Evolutionary conservation across 2,329 filamentous ascomycete genomes (phyloP).

Genomic region (Didymella exigua): DNA sequence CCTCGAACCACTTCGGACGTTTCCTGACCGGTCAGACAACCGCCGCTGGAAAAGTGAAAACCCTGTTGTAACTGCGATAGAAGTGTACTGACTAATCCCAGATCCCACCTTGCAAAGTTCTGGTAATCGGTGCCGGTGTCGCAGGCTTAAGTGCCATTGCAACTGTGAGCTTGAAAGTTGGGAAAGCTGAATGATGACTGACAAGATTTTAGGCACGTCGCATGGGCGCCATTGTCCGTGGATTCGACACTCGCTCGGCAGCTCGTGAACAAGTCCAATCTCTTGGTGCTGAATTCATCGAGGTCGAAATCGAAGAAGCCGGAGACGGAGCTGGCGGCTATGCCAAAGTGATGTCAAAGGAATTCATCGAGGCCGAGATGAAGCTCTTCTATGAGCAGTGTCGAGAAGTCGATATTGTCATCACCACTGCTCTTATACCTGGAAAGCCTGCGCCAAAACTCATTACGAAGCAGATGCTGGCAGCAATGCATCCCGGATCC

Average conservation of each 20-base stretch:
- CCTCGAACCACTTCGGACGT: constrained; percentile 85
- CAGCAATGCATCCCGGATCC: constrained; percentile 87
- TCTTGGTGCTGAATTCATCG: constrained; percentile 85
- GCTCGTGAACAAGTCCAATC: constrained; percentile 90
- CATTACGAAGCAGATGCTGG: constrained; percentile 77
- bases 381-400: constrained; percentile 88
- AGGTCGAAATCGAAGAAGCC: constrained; percentile 84
- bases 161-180: constrained; percentile 57
- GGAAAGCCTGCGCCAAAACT: constrained; percentile 82
- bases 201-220: constrained; percentile 67
- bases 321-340: constrained; percentile 85
- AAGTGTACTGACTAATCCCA: constrained; percentile 48
- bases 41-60: constrained; percentile 68
- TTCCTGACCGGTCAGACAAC: constrained; percentile 91
- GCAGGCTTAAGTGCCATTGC: constrained; percentile 88
- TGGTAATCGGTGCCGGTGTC: constrained; percentile 89
- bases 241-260: constrained; percentile 89
- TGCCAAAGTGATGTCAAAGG: constrained; percentile 92
- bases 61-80: too few species aligned
- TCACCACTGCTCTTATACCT: constrained; percentile 90
- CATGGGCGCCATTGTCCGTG: constrained; percentile 86
- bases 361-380: constrained; percentile 93
- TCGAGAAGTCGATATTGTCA: constrained; percentile 86
- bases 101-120: constrained; percentile 87
- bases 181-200: background rate